Evolutionary conservation across 352 stramenopile genomes (phyloP).

Genomic region (Phytopythium ostracodes): DNA sequence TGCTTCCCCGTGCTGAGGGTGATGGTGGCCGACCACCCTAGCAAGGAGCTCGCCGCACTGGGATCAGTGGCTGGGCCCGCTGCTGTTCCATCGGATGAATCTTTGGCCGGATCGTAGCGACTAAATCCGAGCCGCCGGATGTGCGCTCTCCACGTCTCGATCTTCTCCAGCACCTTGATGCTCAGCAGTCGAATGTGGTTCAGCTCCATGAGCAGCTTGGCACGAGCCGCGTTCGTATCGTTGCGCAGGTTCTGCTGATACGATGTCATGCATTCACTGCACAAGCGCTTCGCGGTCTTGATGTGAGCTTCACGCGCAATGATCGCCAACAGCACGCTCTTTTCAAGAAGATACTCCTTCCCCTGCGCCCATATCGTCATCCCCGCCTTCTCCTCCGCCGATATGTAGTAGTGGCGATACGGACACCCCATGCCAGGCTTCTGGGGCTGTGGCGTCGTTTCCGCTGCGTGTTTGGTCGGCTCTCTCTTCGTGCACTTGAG

Average conservation of each 20-base stretch:
- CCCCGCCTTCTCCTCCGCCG: constrained; percentile 43
- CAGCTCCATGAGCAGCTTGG: constrained; percentile 41
- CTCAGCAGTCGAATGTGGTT: constrained; percentile 58
- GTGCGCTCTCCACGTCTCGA: constrained; percentile 57
- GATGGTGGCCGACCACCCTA: constrained; percentile 71
- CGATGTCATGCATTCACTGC: constrained; percentile 50
- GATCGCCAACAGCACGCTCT: constrained; percentile 45
- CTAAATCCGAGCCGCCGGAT: constrained; percentile 47
- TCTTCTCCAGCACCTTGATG: constrained; percentile 64
- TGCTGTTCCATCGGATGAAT: background rate
- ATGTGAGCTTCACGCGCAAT: constrained; percentile 62
- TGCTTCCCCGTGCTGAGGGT: constrained; percentile 58
- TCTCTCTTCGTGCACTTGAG: constrained; percentile 36
- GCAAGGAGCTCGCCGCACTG: constrained; percentile 3
- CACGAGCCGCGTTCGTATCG: constrained; percentile 33
- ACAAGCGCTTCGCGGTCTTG: constrained; percentile 26
- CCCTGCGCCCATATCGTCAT: constrained; percentile 62
- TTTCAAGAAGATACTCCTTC: constrained; percentile 64
- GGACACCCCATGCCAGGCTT: constrained; percentile 48
- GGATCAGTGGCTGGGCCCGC: constrained; percentile 10
- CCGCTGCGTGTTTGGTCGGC: background rate
- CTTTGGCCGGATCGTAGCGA: constrained; percentile 21
- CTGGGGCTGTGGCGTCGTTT: constrained; percentile 7
- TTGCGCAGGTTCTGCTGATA: constrained; percentile 59
- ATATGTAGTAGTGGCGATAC: constrained; percentile 77